Percentiles rank a stretch among this genome's conserved stretches.
Conservation (phyloP, 148 eudicot genomes). For the Fallopia convolvulus region DNA sequence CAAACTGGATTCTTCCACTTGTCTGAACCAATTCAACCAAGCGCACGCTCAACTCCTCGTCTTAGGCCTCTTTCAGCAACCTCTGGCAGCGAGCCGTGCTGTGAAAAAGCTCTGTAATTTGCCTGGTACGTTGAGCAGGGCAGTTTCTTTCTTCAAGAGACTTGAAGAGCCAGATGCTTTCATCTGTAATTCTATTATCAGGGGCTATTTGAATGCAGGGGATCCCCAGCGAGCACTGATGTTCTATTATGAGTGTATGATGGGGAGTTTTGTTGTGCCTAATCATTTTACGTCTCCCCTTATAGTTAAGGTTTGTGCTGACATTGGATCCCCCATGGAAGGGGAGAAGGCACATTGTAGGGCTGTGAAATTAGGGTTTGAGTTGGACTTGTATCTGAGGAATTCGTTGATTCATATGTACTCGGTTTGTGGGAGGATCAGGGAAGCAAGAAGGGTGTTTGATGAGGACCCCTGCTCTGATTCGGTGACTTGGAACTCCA, state of each 20-base stretch:
- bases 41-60: slow-evolving; percentile 40
- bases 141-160: slow-evolving; percentile 26
- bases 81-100: slow-evolving; percentile 37
- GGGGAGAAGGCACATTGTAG: slow-evolving; percentile 14
- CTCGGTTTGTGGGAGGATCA: slow-evolving; percentile 25
- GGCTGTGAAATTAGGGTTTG: slow-evolving; percentile 14
- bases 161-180: slow-evolving; percentile 49
- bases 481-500: slow-evolving; percentile 48
- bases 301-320: slow-evolving; percentile 13
- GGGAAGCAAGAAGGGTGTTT: slow-evolving; percentile 42
- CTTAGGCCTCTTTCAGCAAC: slow-evolving; percentile 40
- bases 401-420: slow-evolving; percentile 24
- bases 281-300: slow-evolving; percentile 14
- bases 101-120: slow-evolving; percentile 44
- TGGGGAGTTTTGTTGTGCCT: slow-evolving; percentile 19
- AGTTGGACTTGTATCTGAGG: slow-evolving; percentile 11
- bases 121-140: slow-evolving; percentile 21
- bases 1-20: slow-evolving; percentile 28
- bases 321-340: slow-evolving; percentile 2
- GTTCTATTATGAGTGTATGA: slow-evolving; percentile 35
- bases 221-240: slow-evolving; percentile 22
- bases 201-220: slow-evolving; percentile 33
- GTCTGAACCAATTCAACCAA: slow-evolving; percentile 38
- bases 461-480: slow-evolving; percentile 33
- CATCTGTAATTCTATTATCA: slow-evolving; percentile 47